Conservation (phyloP, 768 basidiomycete genomes). For the Russula sp. region DNA sequence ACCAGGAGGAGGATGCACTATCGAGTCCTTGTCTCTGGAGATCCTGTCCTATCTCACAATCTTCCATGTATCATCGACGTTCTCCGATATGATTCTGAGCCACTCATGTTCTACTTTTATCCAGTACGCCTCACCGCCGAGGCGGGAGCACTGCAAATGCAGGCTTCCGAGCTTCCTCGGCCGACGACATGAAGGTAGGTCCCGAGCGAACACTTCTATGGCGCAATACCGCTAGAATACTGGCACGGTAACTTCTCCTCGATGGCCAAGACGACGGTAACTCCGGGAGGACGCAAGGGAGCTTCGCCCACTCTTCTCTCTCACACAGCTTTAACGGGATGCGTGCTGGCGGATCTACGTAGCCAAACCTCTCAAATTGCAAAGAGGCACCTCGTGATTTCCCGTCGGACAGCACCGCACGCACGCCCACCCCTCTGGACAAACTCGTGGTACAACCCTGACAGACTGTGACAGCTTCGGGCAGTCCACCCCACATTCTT, state of each 20-base stretch:
- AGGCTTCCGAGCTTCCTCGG: slow-evolving; percentile 16
- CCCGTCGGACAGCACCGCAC: slow-evolving; percentile 14
- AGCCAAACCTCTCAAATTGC: slow-evolving; percentile 17
- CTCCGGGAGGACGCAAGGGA: slow-evolving; percentile 15
- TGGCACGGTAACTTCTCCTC: slow-evolving; percentile 15
- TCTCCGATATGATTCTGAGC: slow-evolving; percentile 8
- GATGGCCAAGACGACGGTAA: slow-evolving; percentile 18
- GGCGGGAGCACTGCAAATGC: slow-evolving; percentile 13
- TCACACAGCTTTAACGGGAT: slow-evolving; percentile 15
- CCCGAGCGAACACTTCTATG: slow-evolving; percentile 17
- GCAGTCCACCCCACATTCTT: slow-evolving; percentile 18
- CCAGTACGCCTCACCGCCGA: slow-evolving; percentile 18
- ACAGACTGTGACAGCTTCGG: slow-evolving; percentile 17
- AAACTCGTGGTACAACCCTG: slow-evolving; percentile 12
- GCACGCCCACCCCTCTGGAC: slow-evolving; percentile 11
- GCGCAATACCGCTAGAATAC: slow-evolving; percentile 14
- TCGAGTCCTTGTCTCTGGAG: slow-evolving; percentile 16
- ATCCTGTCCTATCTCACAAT: slow-evolving; percentile 1
- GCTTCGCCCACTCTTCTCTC: neutral
- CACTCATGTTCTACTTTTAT: slow-evolving; percentile 17
- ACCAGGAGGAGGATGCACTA: slow-evolving; percentile 13
- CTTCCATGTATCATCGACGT: slow-evolving; percentile 17
- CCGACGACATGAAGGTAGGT: slow-evolving; percentile 14
- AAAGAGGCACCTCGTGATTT: slow-evolving; percentile 15
- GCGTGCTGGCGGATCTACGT: slow-evolving; percentile 20